These are phyloP conservation scores for Fusarium sp. DNA, from an alignment of 2,329 filamentous ascomycete genomes.

Conservation along the genomic window DNA sequence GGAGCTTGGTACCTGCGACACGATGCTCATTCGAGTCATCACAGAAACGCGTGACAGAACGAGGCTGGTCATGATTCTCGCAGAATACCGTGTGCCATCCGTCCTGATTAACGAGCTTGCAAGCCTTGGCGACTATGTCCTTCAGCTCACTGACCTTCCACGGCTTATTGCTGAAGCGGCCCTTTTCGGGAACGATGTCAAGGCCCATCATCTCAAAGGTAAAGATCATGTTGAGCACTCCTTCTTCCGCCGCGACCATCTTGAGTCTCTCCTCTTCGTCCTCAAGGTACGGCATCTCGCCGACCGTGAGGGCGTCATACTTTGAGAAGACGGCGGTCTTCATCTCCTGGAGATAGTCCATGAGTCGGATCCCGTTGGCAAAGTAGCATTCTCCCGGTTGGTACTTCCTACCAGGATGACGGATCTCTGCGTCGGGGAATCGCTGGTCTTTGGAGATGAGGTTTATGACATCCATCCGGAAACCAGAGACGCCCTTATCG, in stretches of 20 bases:
- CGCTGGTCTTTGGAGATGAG: slow-evolving; percentile 71
- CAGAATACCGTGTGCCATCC: slow-evolving; percentile 48
- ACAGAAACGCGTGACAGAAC: slow-evolving; percentile 65
- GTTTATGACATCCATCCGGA: slow-evolving; percentile 78
- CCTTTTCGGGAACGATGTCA: neutral
- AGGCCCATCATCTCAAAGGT: neutral
- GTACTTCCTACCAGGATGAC: slow-evolving; percentile 54
- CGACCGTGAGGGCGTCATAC: slow-evolving; percentile 74
- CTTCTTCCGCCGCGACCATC: neutral
- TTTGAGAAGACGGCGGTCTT: slow-evolving; percentile 61
- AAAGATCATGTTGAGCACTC: neutral
- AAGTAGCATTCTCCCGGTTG: slow-evolving; percentile 66
- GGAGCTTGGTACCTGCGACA: slow-evolving; percentile 63
- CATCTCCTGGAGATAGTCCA: slow-evolving; percentile 75
- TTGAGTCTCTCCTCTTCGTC: slow-evolving; percentile 51
- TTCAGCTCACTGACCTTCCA: neutral
- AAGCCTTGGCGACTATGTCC: neutral
- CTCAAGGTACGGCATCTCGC: slow-evolving; percentile 66
- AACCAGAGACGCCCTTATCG: slow-evolving; percentile 75
- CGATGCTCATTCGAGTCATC: slow-evolving; percentile 59
- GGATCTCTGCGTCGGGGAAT: slow-evolving; percentile 66
- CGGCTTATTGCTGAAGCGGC: neutral
- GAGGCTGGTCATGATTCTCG: slow-evolving; percentile 72
- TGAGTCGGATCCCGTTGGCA: slow-evolving; percentile 73
- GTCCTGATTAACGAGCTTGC: neutral